These are phyloP conservation scores for Trapa incisa DNA, from an alignment of 345 rosid species.

Conservation along the genomic window DNA sequence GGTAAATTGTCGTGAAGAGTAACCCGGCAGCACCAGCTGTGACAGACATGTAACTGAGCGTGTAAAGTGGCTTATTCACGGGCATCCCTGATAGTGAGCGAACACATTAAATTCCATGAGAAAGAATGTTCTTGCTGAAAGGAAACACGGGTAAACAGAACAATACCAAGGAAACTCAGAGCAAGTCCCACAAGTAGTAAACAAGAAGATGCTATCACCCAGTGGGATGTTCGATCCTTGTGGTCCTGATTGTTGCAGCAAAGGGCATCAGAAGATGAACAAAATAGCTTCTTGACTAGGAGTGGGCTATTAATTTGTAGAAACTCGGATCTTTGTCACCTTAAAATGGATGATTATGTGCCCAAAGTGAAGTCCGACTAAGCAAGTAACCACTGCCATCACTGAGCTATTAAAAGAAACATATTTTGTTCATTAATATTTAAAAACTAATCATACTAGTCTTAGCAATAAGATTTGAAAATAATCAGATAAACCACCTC, in stretches of 20 bases:
- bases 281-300: neutral
- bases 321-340: constrained; percentile 24
- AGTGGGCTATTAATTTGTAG: neutral
- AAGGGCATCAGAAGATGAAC: neutral
- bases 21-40: constrained; percentile 71
- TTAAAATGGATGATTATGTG: constrained; percentile 67
- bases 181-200: constrained; percentile 41
- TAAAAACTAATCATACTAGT: neutral
- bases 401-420: constrained; percentile 43
- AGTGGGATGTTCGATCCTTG: constrained; percentile 38
- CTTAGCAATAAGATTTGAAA: neutral
- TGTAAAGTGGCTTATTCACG: constrained; percentile 71
- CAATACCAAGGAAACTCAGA: constrained; percentile 41
- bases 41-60: constrained; percentile 64
- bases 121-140: neutral
- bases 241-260: constrained; percentile 40
- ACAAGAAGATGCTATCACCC: constrained; percentile 43
- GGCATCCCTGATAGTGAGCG: constrained; percentile 50
- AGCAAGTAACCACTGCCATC: constrained; percentile 73
- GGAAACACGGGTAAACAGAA: neutral
- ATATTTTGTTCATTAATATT: neutral
- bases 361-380: constrained; percentile 75
- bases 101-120: constrained; percentile 1
- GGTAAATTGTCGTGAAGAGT: constrained; percentile 48
- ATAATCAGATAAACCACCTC: constrained; percentile 28